These are phyloP conservation scores for Sugiyamaella chiloensis DNA, from an alignment of 805 yeast genomes.

Conservation along the genomic window DNA sequence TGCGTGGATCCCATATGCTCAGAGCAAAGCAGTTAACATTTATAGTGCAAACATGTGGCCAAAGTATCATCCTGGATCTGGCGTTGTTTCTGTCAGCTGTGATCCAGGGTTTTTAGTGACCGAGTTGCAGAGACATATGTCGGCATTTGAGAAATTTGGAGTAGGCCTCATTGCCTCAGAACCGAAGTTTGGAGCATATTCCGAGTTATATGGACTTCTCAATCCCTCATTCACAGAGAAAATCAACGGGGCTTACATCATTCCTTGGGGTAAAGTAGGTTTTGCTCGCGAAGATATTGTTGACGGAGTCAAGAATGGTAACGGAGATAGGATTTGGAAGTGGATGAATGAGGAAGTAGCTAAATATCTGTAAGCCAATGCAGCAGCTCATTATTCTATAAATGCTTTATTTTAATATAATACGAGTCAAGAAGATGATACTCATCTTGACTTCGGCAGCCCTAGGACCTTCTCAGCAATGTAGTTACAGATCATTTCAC, in stretches of 20 bases:
- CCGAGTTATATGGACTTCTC: slow-evolving; percentile 35
- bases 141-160: slow-evolving; percentile 22
- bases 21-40: slow-evolving; percentile 34
- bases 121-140: slow-evolving; percentile 30
- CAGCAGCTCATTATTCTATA: neutral
- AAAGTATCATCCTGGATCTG: slow-evolving; percentile 31
- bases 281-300: slow-evolving; percentile 37
- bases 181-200: slow-evolving; percentile 39
- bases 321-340: slow-evolving; percentile 36
- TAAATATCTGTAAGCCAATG: neutral
- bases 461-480: slow-evolving; percentile 10
- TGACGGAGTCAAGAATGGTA: slow-evolving; percentile 33
- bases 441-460: slow-evolving; percentile 8
- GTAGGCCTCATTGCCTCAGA: slow-evolving; percentile 18
- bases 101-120: slow-evolving; percentile 43
- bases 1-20: slow-evolving; percentile 33
- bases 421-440: too few relatives aligned
- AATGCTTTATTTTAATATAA: too few relatives aligned
- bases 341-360: slow-evolving; percentile 32
- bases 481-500: slow-evolving; percentile 13
- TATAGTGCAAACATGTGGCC: slow-evolving; percentile 34
- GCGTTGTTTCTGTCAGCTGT: slow-evolving; percentile 35
- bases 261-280: slow-evolving; percentile 45
- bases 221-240: slow-evolving; percentile 39
- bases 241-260: slow-evolving; percentile 38